Evolutionary conservation across 2,329 filamentous ascomycete species (phyloP), one percentile per base, ranked within the genome.

Genomic region (Podosphaera xanthii): DNA sequence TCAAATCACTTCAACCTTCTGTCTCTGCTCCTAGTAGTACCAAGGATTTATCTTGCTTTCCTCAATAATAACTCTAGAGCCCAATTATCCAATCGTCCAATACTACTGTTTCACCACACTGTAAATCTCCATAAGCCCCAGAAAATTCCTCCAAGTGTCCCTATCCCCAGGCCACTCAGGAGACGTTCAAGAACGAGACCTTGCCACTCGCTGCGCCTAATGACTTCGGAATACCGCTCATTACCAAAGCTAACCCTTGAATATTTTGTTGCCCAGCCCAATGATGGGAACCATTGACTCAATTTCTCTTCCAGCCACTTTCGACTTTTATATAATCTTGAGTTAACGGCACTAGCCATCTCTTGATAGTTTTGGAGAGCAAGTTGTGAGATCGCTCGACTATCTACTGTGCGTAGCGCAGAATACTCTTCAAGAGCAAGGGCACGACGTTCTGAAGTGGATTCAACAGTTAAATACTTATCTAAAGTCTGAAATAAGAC

Each of bases 251-350:
- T 95, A 7, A 98, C 84, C 30, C 91, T 79, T 0, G 86, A 82
- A 69, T 98, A 98, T 72, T 95, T 88, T 1, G 92, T 98, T 68
- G 84, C 82, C 83, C 91, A 96, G 0, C 91, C 92, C 10, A 90
- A 71, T 34, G 77, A 73, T 0, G 92, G 92, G 1, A 94, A 67
- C 65, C 85, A 83, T 12, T 85, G 78, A 58, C 84, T 87, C 58
- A 97, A 73, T 40, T 78, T 80, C 73, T 98, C 92, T 68, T 98
- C 92, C 12, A 96, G 73, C 63, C 76, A 82, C 71, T 98, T 98
- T 59, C 92, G 81, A 8, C 92, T 69, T 40, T 84, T 78, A 67
- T 97, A 97, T 0, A 84, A 67, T 0, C 80, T 82, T 0, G 83
- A 88, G 46, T 85, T 81, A 7, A 97, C 92, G 2, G 86, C 86